Conservation (phyloP, 768 basidiomycete species). For the Mycena metata region DNA sequence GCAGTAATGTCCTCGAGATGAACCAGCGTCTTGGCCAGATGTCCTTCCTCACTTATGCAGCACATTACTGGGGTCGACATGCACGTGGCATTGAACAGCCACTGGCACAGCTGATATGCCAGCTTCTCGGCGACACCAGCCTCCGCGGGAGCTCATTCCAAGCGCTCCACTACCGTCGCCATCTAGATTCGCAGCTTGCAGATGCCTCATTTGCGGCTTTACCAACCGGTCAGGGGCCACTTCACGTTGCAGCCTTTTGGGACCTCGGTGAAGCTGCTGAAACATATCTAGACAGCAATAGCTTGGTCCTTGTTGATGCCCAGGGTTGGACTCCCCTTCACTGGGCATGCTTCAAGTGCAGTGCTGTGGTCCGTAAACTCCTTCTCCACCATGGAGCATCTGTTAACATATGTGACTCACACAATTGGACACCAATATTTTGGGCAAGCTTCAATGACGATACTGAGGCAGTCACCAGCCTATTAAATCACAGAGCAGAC, state of each 20-base stretch:
- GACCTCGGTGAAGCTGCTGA: conserved; percentile 26
- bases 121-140: conserved; percentile 15
- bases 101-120: conserved; percentile 14
- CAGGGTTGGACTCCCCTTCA: conserved; percentile 35
- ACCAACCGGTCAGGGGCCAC: conserved; percentile 22
- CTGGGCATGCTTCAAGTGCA: conserved; percentile 33
- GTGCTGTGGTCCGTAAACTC: conserved; percentile 22
- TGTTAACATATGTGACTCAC: conserved; percentile 25
- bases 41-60: conserved; percentile 29
- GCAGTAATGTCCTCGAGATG: conserved; percentile 21
- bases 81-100: conserved; percentile 23
- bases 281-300: conserved; percentile 14
- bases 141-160: conserved; percentile 29
- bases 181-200: conserved; percentile 19
- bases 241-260: conserved; percentile 31
- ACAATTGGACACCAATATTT: conserved; percentile 31
- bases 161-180: conserved; percentile 29
- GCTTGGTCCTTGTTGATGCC: conserved; percentile 7
- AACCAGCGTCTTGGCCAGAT: conserved; percentile 19
- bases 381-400: conserved; percentile 20
- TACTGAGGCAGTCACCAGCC: conserved; percentile 9
- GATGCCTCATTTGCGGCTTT: conserved; percentile 30
- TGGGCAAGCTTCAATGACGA: conserved; percentile 33
- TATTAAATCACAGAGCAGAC: conserved; percentile 24
- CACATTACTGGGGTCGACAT: conserved; percentile 30